A percentile compares a stretch with the other conserved stretches of the same genome.
These are phyloP conservation scores for Neurospora sp. DNA, from an alignment of 495 filamentous ascomycete genomes.

Conservation along the genomic window DNA sequence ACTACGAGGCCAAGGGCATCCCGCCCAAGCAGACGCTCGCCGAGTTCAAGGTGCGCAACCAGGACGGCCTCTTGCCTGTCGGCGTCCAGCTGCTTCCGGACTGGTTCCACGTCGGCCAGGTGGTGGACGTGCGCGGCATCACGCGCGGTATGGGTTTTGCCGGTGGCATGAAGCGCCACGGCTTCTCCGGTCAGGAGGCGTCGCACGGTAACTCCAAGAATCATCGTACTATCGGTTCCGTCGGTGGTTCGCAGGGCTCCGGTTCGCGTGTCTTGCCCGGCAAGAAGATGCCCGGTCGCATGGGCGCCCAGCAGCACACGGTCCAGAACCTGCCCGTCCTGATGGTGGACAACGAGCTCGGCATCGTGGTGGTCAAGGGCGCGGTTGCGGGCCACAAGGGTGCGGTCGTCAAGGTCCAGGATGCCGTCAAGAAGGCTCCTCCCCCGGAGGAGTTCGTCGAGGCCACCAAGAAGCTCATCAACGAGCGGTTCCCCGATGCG, in stretches of 20 bases:
- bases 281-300: conserved; percentile 94
- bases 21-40: conserved; percentile 70
- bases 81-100: conserved; percentile 65
- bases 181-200: conserved; percentile 78
- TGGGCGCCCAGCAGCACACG: conserved; percentile 81
- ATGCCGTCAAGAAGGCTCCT: conserved; percentile 87
- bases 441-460: conserved; percentile 44
- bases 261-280: conserved; percentile 87
- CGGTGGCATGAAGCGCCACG: conserved; percentile 94
- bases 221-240: conserved; percentile 81
- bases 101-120: conserved; percentile 87
- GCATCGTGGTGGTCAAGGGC: conserved; percentile 81
- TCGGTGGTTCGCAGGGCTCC: conserved; percentile 78
- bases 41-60: conserved; percentile 79
- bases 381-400: conserved; percentile 77
- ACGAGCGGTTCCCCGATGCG: conserved; percentile 30
- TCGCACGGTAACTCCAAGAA: conserved; percentile 90
- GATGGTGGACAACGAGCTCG: conserved; percentile 73
- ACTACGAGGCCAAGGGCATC: conserved; percentile 67
- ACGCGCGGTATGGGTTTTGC: conserved; percentile 84
- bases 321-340: conserved; percentile 84
- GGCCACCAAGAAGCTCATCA: conserved; percentile 19
- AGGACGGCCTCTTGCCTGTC: conserved; percentile 59
- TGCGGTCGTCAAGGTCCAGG: conserved; percentile 71
- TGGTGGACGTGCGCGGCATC: conserved; percentile 71